Base-by-base conservation (phyloP, 805 yeast genomes). In the Ogataea pini region DNA sequence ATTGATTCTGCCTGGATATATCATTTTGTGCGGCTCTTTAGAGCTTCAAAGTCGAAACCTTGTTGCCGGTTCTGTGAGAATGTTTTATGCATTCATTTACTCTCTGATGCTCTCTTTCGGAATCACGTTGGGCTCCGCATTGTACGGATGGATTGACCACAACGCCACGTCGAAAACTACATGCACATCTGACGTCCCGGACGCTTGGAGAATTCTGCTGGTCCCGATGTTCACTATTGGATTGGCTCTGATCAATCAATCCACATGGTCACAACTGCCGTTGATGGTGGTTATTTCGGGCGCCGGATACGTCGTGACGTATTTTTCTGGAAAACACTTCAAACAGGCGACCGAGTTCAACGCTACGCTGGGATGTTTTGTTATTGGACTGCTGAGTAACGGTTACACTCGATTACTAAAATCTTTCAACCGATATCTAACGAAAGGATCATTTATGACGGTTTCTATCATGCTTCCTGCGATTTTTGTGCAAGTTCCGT, bases 381-480 rank as follows among this genome's bases (percentile, higher is more conserved):
- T 88, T 16, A 85, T 92, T 59, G 98, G 98, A 2, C 72, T 92
- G 17, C 65, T 89, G 61, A 96, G 96, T 36, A 92, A 92, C 62
- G 70, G 89, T 44, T 92, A 92, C 66, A 88, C 96, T 0, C 79
- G 98, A 61, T 63, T 91, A 9, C 85, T 91, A 59, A 87, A 85
- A 63, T 96, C 96, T 2, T 46, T 62, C 33, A 58, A 57, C 41
- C 56, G 56, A 41, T 51, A 51, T n/a, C 53, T 63, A 13, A 50
- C 56, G 9, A 56, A 55, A 25, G 60, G 66, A 2, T 52, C 68
- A 6, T 61, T 63, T 24, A 80, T 92, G 71, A 97, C 98, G 0
- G 96, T 91, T 20, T 85, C 96, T 19, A 94, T 96, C 6, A 92
- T 92, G 96, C 69, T 92, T 47, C 98, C 98, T 0, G 98, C 92